phyloP scores from a whole-genome alignment of 495 filamentous ascomycete genomes.

The Schizothecium vesticola region DNA sequence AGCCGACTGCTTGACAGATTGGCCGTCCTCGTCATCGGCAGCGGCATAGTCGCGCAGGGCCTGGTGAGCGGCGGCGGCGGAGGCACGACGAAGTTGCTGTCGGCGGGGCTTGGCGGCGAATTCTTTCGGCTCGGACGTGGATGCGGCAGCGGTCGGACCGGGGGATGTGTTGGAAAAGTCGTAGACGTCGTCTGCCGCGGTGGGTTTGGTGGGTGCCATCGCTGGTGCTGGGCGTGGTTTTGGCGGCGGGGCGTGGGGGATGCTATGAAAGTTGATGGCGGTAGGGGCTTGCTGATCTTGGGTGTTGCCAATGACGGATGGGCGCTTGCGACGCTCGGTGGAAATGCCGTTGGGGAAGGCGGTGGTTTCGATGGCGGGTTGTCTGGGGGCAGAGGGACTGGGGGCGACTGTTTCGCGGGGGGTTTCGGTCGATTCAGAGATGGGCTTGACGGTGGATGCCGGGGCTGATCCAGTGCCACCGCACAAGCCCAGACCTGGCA shows the following conservation, averaged over 20 bases:
- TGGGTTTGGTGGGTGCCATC: not conserved
- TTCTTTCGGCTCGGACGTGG: not conserved
- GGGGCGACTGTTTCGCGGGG: not conserved
- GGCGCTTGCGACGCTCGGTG: not conserved
- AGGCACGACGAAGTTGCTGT: constrained; percentile 1
- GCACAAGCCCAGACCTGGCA: not conserved
- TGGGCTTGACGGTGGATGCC: constrained; percentile 13
- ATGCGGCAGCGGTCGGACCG: not conserved
- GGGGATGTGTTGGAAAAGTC: constrained; percentile 34
- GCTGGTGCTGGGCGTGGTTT: not conserved
- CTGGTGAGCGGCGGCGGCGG: constrained; percentile 8
- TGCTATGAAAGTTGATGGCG: not conserved
- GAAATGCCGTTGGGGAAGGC: constrained; percentile 12
- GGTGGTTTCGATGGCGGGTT: constrained; percentile 21
- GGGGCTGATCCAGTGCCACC: constrained; percentile 8
- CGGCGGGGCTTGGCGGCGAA: not conserved
- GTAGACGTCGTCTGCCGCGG: constrained; percentile 27
- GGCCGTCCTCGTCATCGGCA: not conserved
- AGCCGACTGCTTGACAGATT: not conserved
- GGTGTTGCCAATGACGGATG: not conserved
- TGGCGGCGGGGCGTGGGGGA: not conserved
- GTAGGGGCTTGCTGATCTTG: not conserved
- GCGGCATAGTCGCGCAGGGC: constrained; percentile 2
- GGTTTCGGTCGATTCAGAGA: not conserved
- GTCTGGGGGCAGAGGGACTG: constrained; percentile 14